phyloP scores from a whole-genome alignment of 352 stramenopile genomes.

The Halophytophthora polymorphica region DNA sequence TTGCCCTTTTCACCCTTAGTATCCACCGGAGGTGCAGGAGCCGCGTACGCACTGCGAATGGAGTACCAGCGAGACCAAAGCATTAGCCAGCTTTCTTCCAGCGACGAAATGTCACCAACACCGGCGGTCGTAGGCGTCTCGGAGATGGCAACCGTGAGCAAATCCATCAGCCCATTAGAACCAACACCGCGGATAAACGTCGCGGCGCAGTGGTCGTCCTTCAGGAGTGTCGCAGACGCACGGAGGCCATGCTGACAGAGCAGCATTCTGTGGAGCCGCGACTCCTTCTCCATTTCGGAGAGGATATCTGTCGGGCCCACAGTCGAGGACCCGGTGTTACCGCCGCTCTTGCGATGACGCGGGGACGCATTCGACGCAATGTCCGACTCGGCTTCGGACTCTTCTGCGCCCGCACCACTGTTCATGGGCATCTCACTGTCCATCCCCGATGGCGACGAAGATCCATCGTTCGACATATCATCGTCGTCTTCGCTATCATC shows the following conservation, averaged over 20 bases:
- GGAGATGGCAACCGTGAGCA: conserved; percentile 67
- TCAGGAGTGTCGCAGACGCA: conserved; percentile 64
- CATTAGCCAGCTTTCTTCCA: conserved; percentile 80
- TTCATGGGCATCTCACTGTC: conserved; percentile 62
- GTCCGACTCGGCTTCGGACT: conserved; percentile 64
- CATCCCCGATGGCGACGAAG: conserved; percentile 66
- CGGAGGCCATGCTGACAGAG: conserved; percentile 78
- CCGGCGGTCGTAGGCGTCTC: conserved; percentile 67
- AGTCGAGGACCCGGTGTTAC: conserved; percentile 7
- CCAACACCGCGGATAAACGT: conserved; percentile 64
- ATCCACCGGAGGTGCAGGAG: conserved; percentile 23
- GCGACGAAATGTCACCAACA: conserved; percentile 62
- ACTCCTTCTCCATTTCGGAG: conserved; percentile 76
- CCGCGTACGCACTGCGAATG: conserved; percentile 48
- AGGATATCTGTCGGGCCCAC: conserved; percentile 51
- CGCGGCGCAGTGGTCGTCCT: conserved; percentile 58
- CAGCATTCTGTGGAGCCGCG: conserved; percentile 68
- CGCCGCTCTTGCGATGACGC: conserved; percentile 18
- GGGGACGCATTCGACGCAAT: conserved; percentile 26
- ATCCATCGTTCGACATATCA: conserved; percentile 87
- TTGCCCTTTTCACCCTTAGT: conserved; percentile 27
- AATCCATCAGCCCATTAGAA: conserved; percentile 49
- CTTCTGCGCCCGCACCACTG: conserved; percentile 34
- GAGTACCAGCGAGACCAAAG: conserved; percentile 76
- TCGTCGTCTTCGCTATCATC: conserved; percentile 82